phyloP scores from a whole-genome alignment of 2,329 filamentous ascomycete species.

The Stagonosporopsis rhizophila region DNA sequence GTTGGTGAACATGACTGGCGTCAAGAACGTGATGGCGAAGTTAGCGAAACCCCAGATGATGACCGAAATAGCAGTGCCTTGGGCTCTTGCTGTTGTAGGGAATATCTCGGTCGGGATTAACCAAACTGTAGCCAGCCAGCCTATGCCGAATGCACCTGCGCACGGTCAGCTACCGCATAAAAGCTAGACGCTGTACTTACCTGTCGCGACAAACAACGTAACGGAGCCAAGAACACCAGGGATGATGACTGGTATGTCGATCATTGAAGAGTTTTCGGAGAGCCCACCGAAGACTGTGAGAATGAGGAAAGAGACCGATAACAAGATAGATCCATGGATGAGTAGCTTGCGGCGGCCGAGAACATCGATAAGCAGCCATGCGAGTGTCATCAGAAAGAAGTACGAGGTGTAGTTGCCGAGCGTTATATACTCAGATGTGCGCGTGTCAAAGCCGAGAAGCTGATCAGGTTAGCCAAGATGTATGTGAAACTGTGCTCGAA shows the following conservation, averaged over 20 bases:
- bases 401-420: slow-evolving; percentile 68
- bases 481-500: neutral
- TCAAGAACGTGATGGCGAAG: slow-evolving; percentile 64
- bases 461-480: slow-evolving; percentile 38
- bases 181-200: neutral
- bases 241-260: slow-evolving; percentile 51
- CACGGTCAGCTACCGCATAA: neutral
- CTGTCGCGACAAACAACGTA: slow-evolving; percentile 63
- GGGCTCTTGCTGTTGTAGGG: slow-evolving; percentile 61
- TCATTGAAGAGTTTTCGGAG: slow-evolving; percentile 49
- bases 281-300: slow-evolving; percentile 61
- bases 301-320: slow-evolving; percentile 60
- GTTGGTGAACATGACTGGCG: slow-evolving; percentile 66
- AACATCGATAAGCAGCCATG: slow-evolving; percentile 66
- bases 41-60: slow-evolving; percentile 66
- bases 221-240: slow-evolving; percentile 61
- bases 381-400: slow-evolving; percentile 66
- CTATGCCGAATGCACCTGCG: slow-evolving; percentile 64
- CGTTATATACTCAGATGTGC: slow-evolving; percentile 63
- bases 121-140: slow-evolving; percentile 67
- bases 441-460: slow-evolving; percentile 63
- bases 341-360: slow-evolving; percentile 63
- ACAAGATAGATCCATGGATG: slow-evolving; percentile 58
- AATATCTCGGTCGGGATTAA: slow-evolving; percentile 67
- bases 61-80: slow-evolving; percentile 63